These are phyloP conservation scores for Trichomonas tenax DNA, from an alignment of 208 protist genomes.

Conservation along the genomic window DNA sequence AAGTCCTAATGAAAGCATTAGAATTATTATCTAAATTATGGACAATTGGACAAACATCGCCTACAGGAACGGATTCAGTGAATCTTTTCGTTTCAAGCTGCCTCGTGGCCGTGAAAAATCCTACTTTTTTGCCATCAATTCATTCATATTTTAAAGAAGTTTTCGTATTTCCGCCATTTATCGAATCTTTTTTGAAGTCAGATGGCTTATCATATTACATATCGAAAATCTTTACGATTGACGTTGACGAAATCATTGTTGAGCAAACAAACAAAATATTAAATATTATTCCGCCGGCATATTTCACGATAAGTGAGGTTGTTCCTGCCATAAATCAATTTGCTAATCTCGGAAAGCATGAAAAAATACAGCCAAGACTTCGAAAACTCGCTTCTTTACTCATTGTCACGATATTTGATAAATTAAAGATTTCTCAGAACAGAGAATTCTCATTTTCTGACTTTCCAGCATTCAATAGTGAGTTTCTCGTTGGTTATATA, in stretches of 20 bases:
- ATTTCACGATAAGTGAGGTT: neutral
- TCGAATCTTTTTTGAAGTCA: neutral
- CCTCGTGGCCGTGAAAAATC: neutral
- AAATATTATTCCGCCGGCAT: neutral
- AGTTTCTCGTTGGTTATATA: neutral
- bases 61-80: neutral
- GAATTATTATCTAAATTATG: neutral
- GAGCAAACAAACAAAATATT: neutral
- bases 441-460: neutral
- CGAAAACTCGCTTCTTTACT: neutral
- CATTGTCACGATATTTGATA: neutral
- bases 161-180: neutral
- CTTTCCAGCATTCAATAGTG: neutral
- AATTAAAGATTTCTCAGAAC: neutral
- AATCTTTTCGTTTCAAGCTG: neutral
- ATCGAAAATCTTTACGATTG: neutral
- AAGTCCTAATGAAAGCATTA: neutral
- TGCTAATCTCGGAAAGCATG: neutral
- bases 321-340: neutral
- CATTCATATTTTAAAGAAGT: neutral
- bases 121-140: neutral
- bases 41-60: neutral
- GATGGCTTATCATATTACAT: neutral
- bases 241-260: neutral
- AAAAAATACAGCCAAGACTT: neutral